These are phyloP conservation scores for Zymoseptoria ardabiliae DNA, from an alignment of 2,329 filamentous ascomycete species.

Conservation along the genomic window DNA sequence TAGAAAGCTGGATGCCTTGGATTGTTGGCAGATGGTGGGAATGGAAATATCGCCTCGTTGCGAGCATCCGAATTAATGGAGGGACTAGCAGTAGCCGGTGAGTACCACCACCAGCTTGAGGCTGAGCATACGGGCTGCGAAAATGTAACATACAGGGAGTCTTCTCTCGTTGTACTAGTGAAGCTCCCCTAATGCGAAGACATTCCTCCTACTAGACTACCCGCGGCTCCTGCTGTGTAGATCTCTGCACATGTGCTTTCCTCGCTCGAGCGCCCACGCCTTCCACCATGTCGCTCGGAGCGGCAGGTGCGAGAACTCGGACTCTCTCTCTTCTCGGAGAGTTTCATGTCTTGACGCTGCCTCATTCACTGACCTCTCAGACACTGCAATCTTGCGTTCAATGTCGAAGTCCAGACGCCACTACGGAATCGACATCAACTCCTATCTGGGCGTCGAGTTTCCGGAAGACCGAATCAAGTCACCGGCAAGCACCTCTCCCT, in stretches of 20 bases:
- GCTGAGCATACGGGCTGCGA: constrained; percentile 17
- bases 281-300: not conserved
- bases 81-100: not conserved
- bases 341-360: not conserved
- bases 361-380: not conserved
- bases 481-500: constrained; percentile 1
- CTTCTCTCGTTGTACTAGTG: constrained; percentile 16
- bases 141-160: constrained; percentile 18
- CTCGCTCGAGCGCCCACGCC: not conserved
- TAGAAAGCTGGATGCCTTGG: constrained; percentile 9
- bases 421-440: constrained; percentile 18
- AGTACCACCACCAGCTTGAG: not conserved
- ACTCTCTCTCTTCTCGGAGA: not conserved
- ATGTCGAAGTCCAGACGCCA: constrained; percentile 6
- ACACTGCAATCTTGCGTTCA: not conserved
- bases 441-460: constrained; percentile 15
- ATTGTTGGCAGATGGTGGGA: not conserved
- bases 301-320: not conserved
- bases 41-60: no score
- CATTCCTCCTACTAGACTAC: not conserved
- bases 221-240: not conserved
- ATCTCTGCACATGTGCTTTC: not conserved
- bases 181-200: constrained; percentile 10
- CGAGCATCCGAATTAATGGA: not conserved
- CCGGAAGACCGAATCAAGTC: constrained; percentile 6